Evolutionary conservation across 1,284 basidiomycete genomes (phyloP), one percentile per base, ranked within the genome.

Genomic region (Cutaneotrichosporon spelunceum): DNA sequence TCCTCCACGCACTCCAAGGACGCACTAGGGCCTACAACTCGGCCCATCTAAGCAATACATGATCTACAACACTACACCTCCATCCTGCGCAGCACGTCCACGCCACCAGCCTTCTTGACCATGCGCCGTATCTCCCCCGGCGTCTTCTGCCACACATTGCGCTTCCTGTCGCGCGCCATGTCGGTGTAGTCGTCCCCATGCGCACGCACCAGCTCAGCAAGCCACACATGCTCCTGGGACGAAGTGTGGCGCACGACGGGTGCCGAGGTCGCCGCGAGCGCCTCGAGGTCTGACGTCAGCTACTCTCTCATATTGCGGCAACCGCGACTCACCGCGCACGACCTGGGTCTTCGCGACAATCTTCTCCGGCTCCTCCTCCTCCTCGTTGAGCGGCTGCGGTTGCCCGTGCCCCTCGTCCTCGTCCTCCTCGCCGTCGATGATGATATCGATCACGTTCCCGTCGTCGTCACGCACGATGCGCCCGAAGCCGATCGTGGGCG

Each of bases 121-220:
- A 75, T 77, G 56, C 82, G 71, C 70, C 76, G 83, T 72, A 99
- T 80, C 80, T 94, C 87, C 19, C 92, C 94, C 39, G 82, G 83
- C 4, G 93, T 98, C 75, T 88, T 87, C 80, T 98, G 95, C 79
- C 87, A 88, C 24, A 85, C 79, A 74, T 99, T 98, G 64, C 89
- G 77, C 76, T 83, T 87, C 66, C 85, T 80, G 80, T 98, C 94
- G 66, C 82, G 83, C 11, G 87, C 86, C 92, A 96, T 96, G 44
- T 79, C 82, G 27, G 85, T 84, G 21, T 87, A 80, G 78, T 98
- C 88, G 42, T 83, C 80, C 0, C 87, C 89, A 79, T 98, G 83
- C 75, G 85, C 88, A 44, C 78, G 74, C 11, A 92, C 85, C 34
- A 98, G 83, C 42, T 83, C 79, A 54, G 78, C 76, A 42, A 99